Conservation (phyloP, 345 rosid genomes). For the Citrus cavaleriei region DNA sequence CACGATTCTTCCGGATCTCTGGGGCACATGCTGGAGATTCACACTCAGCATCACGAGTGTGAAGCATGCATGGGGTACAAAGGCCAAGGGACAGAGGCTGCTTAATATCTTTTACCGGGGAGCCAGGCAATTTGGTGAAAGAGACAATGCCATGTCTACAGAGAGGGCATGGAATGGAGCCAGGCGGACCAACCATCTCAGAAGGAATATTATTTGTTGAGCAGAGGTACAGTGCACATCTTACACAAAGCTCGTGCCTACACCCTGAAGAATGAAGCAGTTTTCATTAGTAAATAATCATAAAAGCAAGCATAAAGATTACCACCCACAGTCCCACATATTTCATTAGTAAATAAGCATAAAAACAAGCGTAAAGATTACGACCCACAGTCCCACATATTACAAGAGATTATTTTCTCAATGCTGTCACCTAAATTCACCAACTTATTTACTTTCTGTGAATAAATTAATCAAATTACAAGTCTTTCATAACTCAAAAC, state of each 20-base stretch:
- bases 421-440: background rate
- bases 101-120: conserved; percentile 57
- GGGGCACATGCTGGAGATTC: conserved; percentile 58
- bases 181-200: conserved; percentile 61
- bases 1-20: conserved; percentile 62
- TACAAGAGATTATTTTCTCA: background rate
- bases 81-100: conserved; percentile 72
- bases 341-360: no score
- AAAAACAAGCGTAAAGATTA: no score
- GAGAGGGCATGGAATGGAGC: conserved; percentile 95
- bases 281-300: background rate
- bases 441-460: background rate
- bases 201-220: conserved; percentile 73
- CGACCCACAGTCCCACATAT: no score
- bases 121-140: conserved; percentile 65
- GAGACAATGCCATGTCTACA: conserved; percentile 87
- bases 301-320: background rate
- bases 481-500: background rate
- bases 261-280: conserved; percentile 58
- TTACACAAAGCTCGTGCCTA: conserved; percentile 86
- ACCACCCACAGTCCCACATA: background rate
- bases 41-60: conserved; percentile 48
- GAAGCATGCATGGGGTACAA: conserved; percentile 92
- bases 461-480: background rate
- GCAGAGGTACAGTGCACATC: conserved; percentile 94